Conservation (phyloP, 352 stramenopile species). For the Globisporangium canariense region DNA sequence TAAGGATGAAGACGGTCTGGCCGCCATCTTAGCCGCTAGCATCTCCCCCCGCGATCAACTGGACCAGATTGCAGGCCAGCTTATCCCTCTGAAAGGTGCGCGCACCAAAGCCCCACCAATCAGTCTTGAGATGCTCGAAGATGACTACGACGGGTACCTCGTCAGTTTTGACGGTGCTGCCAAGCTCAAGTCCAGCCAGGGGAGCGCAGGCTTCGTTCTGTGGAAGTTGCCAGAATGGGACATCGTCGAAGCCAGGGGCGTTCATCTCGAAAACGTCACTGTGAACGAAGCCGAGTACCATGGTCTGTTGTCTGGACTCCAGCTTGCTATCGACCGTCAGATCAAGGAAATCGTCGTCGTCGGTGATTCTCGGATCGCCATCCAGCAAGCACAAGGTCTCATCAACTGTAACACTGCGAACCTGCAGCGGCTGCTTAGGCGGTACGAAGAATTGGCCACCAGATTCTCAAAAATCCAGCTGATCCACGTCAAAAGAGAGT, state of each 20-base stretch:
- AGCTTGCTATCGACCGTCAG: not conserved
- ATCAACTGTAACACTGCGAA: constrained; percentile 16
- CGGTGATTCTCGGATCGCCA: constrained; percentile 16
- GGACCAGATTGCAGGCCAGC: not conserved
- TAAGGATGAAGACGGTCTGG: constrained; percentile 7
- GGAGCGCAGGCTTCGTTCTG: constrained; percentile 18
- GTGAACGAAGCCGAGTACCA: constrained; percentile 29
- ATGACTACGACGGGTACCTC: constrained; percentile 1
- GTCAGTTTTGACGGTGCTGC: constrained; percentile 23
- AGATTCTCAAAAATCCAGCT: not conserved
- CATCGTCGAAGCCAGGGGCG: constrained; percentile 16
- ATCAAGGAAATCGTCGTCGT: constrained; percentile 17
- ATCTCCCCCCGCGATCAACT: constrained; percentile 14
- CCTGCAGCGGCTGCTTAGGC: constrained; percentile 3
- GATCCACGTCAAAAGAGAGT: constrained; percentile 9
- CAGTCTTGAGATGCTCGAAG: not conserved
- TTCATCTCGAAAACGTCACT: constrained; percentile 13
- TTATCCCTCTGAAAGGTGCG: constrained; percentile 5
- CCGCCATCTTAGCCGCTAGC: constrained; percentile 4
- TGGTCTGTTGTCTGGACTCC: constrained; percentile 12
- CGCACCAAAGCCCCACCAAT: not conserved
- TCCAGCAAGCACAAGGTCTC: constrained; percentile 16
- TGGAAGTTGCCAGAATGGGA: constrained; percentile 20
- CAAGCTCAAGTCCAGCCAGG: constrained; percentile 10
- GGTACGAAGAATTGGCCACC: not conserved